These are phyloP conservation scores for Zygosaccharomyces gambellarensis DNA, from an alignment of 805 yeast genomes.

Conservation along the genomic window DNA sequence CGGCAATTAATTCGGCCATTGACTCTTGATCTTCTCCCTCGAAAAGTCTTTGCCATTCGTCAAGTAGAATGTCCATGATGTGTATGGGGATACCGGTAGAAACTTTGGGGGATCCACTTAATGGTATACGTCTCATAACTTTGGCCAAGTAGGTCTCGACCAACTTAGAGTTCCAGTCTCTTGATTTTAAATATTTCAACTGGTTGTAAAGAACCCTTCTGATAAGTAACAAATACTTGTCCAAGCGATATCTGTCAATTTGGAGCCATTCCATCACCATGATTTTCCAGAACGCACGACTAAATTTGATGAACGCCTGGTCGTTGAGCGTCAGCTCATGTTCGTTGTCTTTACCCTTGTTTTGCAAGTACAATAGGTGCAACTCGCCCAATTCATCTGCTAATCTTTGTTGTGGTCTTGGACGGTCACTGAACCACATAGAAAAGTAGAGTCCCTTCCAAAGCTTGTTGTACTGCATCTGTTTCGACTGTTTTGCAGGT, in stretches of 20 bases:
- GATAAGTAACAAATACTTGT: conserved; percentile 76
- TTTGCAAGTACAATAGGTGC: conserved; percentile 24
- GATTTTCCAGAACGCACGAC: conserved; percentile 75
- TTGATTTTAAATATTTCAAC: conserved; percentile 48
- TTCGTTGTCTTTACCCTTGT: conserved; percentile 7
- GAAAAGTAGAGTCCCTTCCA: conserved; percentile 96
- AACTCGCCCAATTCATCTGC: conserved; percentile 66
- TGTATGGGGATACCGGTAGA: conserved; percentile 82
- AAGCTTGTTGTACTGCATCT: conserved; percentile 65
- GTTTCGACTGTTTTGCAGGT: conserved; percentile 40
- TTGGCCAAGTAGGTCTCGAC: conserved; percentile 44
- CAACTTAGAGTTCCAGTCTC: conserved; percentile 50
- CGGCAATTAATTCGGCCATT: conserved; percentile 34
- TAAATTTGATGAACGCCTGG: conserved; percentile 45
- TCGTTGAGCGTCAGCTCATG: conserved; percentile 22
- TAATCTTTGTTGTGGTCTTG: conserved; percentile 82
- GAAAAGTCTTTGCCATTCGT: conserved; percentile 70
- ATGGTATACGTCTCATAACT: conserved; percentile 42
- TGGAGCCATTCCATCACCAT: conserved; percentile 76
- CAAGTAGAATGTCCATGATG: conserved; percentile 74
- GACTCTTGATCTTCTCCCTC: conserved; percentile 42
- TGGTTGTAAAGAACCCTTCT: conserved; percentile 69
- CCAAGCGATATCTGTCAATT: conserved; percentile 79
- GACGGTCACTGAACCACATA: conserved; percentile 96
- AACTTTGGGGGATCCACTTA: conserved; percentile 54